A percentile compares a stretch with the other conserved stretches of the same genome.
Evolutionary conservation across 352 stramenopile species (phyloP).

Genomic region (Peronospora farinosa): DNA sequence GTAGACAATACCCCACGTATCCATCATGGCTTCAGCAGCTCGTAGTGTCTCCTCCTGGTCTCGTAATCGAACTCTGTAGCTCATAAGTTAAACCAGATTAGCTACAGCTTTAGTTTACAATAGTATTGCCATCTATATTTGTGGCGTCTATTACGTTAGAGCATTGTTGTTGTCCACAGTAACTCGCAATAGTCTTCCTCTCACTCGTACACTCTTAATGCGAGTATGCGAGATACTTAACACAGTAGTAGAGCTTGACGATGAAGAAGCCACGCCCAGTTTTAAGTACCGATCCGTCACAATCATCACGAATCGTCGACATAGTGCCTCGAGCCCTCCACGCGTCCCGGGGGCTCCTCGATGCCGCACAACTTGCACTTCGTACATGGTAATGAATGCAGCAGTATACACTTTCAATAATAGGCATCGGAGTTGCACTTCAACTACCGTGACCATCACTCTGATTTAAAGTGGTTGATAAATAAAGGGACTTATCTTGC

Average conservation of each 20-base stretch:
- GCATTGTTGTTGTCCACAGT: conserved; percentile 10
- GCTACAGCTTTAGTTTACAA: neutral
- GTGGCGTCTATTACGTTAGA: conserved; percentile 24
- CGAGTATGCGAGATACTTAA: conserved; percentile 12
- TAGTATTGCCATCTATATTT: neutral
- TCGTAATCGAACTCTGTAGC: conserved; percentile 27
- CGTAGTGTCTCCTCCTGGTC: conserved; percentile 21
- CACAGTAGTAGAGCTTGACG: conserved; percentile 9
- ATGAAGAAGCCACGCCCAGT: conserved; percentile 7
- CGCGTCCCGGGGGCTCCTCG: neutral
- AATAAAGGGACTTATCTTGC: too few species aligned
- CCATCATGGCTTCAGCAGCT: conserved; percentile 37
- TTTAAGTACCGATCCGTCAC: conserved; percentile 19
- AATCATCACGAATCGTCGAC: conserved; percentile 22
- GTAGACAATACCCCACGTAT: conserved; percentile 30
- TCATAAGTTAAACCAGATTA: conserved; percentile 1
- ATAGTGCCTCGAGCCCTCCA: conserved; percentile 29
- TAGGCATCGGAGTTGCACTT: conserved; percentile 1
- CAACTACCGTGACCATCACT: conserved; percentile 1
- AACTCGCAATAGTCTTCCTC: conserved; percentile 30
- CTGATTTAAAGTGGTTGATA: neutral
- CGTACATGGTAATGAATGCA: conserved; percentile 14
- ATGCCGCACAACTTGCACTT: conserved; percentile 32
- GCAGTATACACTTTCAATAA: conserved; percentile 21
- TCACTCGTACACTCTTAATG: conserved; percentile 32